These are phyloP conservation scores for Fraxinus floribunda DNA, from an alignment of 305 asterid species.

Conservation along the genomic window DNA sequence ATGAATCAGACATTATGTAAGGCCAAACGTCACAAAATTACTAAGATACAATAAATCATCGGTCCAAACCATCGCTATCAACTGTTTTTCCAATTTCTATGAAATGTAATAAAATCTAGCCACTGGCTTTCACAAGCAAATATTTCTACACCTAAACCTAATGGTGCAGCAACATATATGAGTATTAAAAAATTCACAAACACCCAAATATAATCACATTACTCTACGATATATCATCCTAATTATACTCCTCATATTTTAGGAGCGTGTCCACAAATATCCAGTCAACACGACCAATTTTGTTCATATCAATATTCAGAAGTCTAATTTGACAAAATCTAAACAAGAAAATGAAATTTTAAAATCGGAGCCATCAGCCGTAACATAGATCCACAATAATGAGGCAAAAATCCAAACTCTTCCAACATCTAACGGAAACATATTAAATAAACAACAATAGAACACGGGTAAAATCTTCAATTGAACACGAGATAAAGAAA, in stretches of 20 bases:
- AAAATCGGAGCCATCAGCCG: neutral
- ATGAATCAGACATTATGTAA: neutral
- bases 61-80: neutral
- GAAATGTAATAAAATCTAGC: neutral
- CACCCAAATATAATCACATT: neutral
- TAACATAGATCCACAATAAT: neutral
- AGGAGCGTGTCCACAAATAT: neutral
- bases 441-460: neutral
- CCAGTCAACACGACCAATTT: neutral
- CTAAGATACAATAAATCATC: neutral
- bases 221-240: constrained; percentile 13
- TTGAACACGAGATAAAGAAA: neutral
- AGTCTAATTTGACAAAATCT: neutral
- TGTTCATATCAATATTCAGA: neutral
- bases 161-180: neutral
- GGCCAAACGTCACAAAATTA: neutral
- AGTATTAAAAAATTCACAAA: neutral
- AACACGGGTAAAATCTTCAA: neutral
- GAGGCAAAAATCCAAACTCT: neutral
- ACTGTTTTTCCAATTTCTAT: neutral
- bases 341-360: neutral
- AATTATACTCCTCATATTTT: neutral
- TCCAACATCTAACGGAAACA: neutral
- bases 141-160: neutral
- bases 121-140: neutral